Percentiles rank a stretch among this genome's conserved stretches.
phyloP scores from a whole-genome alignment of 148 eudicot species.

The Limonium bicolor region DNA sequence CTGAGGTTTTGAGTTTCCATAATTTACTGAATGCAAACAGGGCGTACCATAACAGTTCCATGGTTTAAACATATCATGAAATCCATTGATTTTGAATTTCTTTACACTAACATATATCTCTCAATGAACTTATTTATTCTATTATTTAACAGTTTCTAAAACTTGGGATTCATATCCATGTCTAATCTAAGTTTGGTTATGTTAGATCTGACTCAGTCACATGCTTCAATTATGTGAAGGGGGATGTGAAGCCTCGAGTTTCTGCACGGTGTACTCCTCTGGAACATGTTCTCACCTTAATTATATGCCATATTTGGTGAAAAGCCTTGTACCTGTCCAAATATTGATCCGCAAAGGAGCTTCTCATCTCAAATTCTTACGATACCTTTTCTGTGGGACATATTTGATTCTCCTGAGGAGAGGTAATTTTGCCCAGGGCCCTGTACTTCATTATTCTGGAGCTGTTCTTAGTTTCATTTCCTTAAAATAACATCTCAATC shows the following conservation, averaged over 20 bases:
- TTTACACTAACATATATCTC: no score
- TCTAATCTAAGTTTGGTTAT: no score
- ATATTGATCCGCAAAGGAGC: constrained; percentile 42
- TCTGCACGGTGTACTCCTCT: constrained; percentile 30
- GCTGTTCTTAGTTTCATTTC: background rate
- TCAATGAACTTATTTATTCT: no score
- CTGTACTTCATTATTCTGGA: background rate
- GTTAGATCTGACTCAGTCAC: background rate
- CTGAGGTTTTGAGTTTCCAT: no score
- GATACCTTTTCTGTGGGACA: constrained; percentile 73
- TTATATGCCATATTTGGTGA: constrained; percentile 61
- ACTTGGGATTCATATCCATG: no score
- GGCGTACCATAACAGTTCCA: no score
- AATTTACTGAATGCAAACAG: no score
- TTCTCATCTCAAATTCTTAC: constrained; percentile 79
- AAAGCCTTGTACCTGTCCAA: constrained; percentile 52
- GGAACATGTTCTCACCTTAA: constrained; percentile 47
- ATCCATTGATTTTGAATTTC: no score
- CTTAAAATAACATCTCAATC: background rate
- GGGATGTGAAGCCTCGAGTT: constrained; percentile 21
- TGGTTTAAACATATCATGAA: no score
- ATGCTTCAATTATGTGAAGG: constrained; percentile 23
- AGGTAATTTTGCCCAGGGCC: no score
- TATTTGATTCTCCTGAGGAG: no score
- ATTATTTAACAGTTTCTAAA: no score